A percentile compares a stretch with the other conserved stretches of the same genome.
Conservation (phyloP, 768 basidiomycete species). For the Suillus decipiens region DNA sequence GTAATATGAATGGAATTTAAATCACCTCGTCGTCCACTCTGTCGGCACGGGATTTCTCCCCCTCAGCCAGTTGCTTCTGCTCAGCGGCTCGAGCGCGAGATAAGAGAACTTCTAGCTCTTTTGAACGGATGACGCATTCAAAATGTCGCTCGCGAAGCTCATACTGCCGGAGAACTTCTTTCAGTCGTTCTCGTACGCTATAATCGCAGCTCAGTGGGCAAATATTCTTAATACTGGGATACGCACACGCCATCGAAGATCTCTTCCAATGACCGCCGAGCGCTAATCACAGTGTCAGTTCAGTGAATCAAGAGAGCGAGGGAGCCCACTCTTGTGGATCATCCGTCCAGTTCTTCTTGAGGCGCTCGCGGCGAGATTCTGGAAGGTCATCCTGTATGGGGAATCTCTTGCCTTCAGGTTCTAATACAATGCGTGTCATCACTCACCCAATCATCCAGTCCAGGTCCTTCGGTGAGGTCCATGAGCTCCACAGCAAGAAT, state of each 20-base stretch:
- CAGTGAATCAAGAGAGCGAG: background rate
- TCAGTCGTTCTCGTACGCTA: constrained; percentile 84
- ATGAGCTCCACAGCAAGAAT: constrained; percentile 88
- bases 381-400: constrained; percentile 59
- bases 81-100: constrained; percentile 88
- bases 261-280: constrained; percentile 72
- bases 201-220: background rate
- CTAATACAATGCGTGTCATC: background rate
- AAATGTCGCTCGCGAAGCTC: constrained; percentile 91
- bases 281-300: constrained; percentile 43
- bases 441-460: constrained; percentile 64
- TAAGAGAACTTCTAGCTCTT: constrained; percentile 85
- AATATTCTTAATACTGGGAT: constrained; percentile 8
- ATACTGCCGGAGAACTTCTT: constrained; percentile 85
- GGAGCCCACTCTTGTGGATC: constrained; percentile 68
- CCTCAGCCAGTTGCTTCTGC: constrained; percentile 80
- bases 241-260: constrained; percentile 87
- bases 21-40: constrained; percentile 76
- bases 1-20: constrained; percentile 13
- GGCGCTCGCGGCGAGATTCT: constrained; percentile 63
- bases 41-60: constrained; percentile 67
- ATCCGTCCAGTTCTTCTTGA: constrained; percentile 82
- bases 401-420: constrained; percentile 9
- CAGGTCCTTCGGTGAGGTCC: constrained; percentile 78
- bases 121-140: constrained; percentile 89